These are phyloP conservation scores for Madurella mycetomatis DNA, from an alignment of 2,329 filamentous ascomycete genomes.

Conservation along the genomic window DNA sequence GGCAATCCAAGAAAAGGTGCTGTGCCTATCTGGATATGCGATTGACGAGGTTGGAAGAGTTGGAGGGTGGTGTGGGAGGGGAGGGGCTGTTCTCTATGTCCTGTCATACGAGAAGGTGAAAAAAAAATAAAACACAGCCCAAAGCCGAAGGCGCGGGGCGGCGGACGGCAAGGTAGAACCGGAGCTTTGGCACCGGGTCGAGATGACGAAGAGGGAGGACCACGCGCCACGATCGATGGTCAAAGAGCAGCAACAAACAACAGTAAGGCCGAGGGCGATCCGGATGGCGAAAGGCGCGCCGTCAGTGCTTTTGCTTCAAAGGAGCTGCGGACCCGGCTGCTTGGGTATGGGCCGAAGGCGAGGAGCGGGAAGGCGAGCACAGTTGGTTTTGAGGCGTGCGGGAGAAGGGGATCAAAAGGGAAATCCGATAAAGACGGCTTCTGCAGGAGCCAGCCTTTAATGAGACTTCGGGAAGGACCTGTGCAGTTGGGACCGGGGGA, in stretches of 20 bases:
- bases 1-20: neutral
- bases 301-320: neutral
- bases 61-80: neutral
- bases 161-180: neutral
- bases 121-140: conserved; percentile 2
- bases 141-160: neutral
- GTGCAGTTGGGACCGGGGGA: neutral
- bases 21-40: neutral
- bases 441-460: conserved; percentile 23
- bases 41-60: neutral
- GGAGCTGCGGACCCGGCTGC: conserved; percentile 7
- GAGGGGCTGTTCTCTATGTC: neutral
- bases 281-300: conserved; percentile 9
- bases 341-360: conserved; percentile 6
- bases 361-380: conserved; percentile 3
- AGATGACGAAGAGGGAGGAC: conserved; percentile 1
- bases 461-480: conserved; percentile 17
- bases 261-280: neutral
- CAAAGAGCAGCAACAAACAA: conserved; percentile 10
- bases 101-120: neutral
- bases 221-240: neutral
- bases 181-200: neutral
- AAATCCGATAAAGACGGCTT: conserved; percentile 24
- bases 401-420: conserved; percentile 22
- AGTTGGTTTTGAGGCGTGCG: conserved; percentile 6